phyloP scores from a whole-genome alignment of 768 basidiomycete species.

The Phanerochaete carnosa region DNA sequence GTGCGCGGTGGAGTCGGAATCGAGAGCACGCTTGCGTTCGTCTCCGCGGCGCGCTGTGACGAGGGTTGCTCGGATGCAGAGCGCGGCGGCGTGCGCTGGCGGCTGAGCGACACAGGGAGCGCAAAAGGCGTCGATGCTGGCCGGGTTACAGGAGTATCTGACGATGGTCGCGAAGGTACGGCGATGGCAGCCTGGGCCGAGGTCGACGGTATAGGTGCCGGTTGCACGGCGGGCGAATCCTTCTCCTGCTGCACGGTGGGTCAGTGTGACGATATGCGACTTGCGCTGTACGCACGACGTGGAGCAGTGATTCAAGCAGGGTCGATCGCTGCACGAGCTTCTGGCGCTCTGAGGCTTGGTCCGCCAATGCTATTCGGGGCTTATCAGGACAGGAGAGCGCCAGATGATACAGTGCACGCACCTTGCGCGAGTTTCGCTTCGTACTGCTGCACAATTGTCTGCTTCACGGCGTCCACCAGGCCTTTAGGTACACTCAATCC shows the following conservation, averaged over 20 bases:
- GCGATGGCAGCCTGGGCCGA: not conserved
- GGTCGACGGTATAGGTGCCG: not conserved
- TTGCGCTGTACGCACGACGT: not conserved
- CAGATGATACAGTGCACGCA: not conserved
- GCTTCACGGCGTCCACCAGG: not conserved
- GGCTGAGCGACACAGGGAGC: not conserved
- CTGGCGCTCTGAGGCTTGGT: not conserved
- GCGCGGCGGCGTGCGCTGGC: not conserved
- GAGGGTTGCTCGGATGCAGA: not conserved
- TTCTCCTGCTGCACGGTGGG: not conserved
- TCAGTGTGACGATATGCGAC: not conserved
- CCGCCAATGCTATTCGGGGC: not conserved
- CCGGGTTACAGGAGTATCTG: not conserved
- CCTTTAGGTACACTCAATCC: not conserved
- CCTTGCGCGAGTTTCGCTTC: not conserved
- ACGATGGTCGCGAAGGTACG: not conserved
- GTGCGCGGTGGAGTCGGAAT: slow-evolving; percentile 1
- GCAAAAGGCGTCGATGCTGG: not conserved
- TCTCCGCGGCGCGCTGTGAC: not conserved
- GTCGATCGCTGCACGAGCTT: not conserved
- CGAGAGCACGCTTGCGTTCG: not conserved
- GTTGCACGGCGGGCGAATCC: not conserved
- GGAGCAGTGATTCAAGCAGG: not conserved
- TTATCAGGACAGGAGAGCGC: not conserved
- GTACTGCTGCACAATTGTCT: slow-evolving; percentile 1